Percentiles rank a stretch among this genome's conserved stretches.
phyloP scores from a whole-genome alignment of 1,284 basidiomycete genomes.

The Sanghuangporus sanghuang region DNA sequence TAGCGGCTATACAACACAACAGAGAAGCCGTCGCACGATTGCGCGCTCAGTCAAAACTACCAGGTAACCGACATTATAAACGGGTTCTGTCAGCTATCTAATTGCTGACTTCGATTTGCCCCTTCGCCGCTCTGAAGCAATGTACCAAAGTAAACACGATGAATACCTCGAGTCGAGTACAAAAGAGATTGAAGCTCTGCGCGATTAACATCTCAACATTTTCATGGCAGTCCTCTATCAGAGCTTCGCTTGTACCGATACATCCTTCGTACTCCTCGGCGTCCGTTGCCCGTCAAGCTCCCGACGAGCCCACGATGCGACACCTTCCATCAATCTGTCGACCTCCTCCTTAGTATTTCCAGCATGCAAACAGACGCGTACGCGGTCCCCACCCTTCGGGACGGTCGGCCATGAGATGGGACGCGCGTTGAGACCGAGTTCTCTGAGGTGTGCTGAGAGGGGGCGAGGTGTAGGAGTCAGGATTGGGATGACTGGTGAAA shows the following conservation, averaged over 20 bases:
- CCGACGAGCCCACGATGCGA: constrained; percentile 45
- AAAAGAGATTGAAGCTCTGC: constrained; percentile 55
- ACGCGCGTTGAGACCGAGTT: constrained; percentile 62
- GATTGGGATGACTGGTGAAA: constrained; percentile 77
- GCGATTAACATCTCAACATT: constrained; percentile 38
- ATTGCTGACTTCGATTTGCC: neutral
- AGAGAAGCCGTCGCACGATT: constrained; percentile 60
- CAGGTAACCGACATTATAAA: constrained; percentile 34
- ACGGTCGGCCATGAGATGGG: constrained; percentile 85
- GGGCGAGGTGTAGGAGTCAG: constrained; percentile 70
- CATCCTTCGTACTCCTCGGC: neutral
- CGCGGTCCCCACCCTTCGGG: constrained; percentile 76
- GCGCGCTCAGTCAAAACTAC: constrained; percentile 45
- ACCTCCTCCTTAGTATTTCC: constrained; percentile 65
- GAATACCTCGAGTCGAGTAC: constrained; percentile 50
- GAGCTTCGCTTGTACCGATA: constrained; percentile 12
- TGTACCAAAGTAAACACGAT: constrained; percentile 56
- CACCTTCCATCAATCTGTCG: constrained; percentile 44
- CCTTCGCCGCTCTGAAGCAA: constrained; percentile 27
- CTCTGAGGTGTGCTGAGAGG: constrained; percentile 61
- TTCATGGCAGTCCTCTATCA: neutral
- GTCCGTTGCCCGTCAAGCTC: neutral
- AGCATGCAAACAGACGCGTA: constrained; percentile 81
- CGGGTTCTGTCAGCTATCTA: neutral
- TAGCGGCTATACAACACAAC: constrained; percentile 69